Percentiles rank a stretch among this genome's conserved stretches.
These are phyloP conservation scores for Ramalina peruviana DNA, from an alignment of 495 filamentous ascomycete genomes.

Conservation along the genomic window DNA sequence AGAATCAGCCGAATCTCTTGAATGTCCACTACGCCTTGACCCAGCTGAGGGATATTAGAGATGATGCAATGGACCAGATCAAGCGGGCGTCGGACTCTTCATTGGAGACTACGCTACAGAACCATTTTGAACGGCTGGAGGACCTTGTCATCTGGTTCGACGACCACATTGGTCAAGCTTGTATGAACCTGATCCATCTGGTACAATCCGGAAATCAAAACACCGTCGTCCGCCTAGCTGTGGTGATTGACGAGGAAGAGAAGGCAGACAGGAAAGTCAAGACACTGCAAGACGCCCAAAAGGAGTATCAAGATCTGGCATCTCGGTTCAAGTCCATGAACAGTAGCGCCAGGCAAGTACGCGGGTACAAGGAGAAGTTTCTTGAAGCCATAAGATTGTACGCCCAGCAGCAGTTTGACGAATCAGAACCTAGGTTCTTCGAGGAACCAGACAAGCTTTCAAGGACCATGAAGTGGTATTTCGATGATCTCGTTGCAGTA, in stretches of 20 bases:
- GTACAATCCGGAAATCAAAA: constrained; percentile 73
- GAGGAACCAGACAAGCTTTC: constrained; percentile 71
- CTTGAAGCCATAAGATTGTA: constrained; percentile 60
- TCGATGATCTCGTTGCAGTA: constrained; percentile 89
- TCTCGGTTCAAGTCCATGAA: constrained; percentile 88
- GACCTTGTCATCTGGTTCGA: constrained; percentile 86
- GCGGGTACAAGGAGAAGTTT: constrained; percentile 96
- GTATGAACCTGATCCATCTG: constrained; percentile 77
- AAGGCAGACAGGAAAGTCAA: constrained; percentile 83
- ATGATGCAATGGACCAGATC: constrained; percentile 93
- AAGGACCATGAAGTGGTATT: constrained; percentile 84
- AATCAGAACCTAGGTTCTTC: constrained; percentile 58
- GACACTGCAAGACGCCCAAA: constrained; percentile 84
- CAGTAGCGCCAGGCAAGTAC: constrained; percentile 74
- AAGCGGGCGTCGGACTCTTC: constrained; percentile 56
- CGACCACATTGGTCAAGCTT: constrained; percentile 78
- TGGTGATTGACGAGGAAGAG: constrained; percentile 91
- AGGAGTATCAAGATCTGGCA: constrained; percentile 87
- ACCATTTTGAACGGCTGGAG: constrained; percentile 81
- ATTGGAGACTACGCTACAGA: constrained; percentile 63
- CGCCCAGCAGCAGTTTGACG: constrained; percentile 61
- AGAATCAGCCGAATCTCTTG: constrained; percentile 86
- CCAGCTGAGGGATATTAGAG: constrained; percentile 78
- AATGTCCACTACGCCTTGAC: constrained; percentile 83
- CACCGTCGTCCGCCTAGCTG: constrained; percentile 76